Base-by-base conservation (phyloP, 352 stramenopile genomes). In the Phytophthora colocasiae region DNA sequence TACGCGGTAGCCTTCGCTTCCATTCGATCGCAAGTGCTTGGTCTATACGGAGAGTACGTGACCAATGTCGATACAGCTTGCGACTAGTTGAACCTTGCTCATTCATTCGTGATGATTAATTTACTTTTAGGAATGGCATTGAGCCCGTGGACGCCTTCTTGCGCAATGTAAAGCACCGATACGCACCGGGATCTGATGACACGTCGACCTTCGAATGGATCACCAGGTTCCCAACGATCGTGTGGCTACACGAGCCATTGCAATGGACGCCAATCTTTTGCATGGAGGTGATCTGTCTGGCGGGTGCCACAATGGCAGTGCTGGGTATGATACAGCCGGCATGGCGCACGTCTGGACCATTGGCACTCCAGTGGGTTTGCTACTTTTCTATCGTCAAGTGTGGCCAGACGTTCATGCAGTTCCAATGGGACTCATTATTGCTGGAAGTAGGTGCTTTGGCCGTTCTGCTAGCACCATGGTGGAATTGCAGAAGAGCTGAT, bases 351-450 rank as follows among this genome's bases (percentile, higher is more conserved):
- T 64, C 76, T 3, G 31, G 78, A 17, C 63, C 72, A 6, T 40
- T 90, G 9, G 48, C 55, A 10, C 17, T 85, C 4, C 24, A 85
- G 27, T 90, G 79, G 71, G 55, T 94, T 40, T 85, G 79, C 66
- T 93, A 93, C 47, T 73, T 98, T 11, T 87, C 92, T 39, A 79
- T 95, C 36, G 72, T 78, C n/a, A 73, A 83, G 36, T 81, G 84
- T 17, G 92, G 91, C n/a, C 81, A 90, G 27, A 88, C 82, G 17
- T 98, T 98, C 68, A 91, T 97, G 62, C 79, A 75, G 17, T 98
- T 97, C 69, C 92, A 98, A 78, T 98, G 93, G 92, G 95, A 98
- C 63, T 85, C 84, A n/a, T 71, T 98, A 12, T 60, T 98, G 12
- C 60, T 98, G 3, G 93, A 98, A 76, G 81, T 89, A 4, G 88